These are phyloP conservation scores for Ambrosia hybrid DNA, from an alignment of 140 eudicot genomes.

Conservation along the genomic window DNA sequence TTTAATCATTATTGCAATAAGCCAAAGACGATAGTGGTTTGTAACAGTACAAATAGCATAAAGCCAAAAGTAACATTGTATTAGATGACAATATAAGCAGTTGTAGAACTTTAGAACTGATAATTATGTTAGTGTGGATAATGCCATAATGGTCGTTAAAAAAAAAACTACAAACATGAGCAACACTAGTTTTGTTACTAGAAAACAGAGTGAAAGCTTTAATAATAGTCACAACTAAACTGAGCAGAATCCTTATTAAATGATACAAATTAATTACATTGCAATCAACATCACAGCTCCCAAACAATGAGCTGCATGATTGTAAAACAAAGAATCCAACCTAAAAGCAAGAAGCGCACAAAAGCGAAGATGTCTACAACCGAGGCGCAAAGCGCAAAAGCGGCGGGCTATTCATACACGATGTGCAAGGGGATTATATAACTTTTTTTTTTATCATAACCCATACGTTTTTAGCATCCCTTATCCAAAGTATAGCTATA, in stretches of 20 bases:
- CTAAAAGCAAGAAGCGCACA: too few relatives aligned
- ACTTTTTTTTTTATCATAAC: too few relatives aligned
- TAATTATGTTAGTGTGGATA: not conserved
- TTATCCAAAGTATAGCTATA: too few relatives aligned
- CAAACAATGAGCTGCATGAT: not conserved
- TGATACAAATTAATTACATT: not conserved
- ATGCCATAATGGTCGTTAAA: too few relatives aligned
- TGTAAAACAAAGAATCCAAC: not conserved
- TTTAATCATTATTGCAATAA: not conserved
- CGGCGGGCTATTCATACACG: too few relatives aligned
- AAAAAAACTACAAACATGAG: not conserved
- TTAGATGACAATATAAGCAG: not conserved
- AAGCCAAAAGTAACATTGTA: not conserved
- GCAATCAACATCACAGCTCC: not conserved
- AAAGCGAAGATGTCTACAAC: too few relatives aligned
- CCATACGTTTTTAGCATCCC: too few relatives aligned
- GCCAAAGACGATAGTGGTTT: too few relatives aligned
- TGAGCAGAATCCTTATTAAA: not conserved
- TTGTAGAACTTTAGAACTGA: not conserved
- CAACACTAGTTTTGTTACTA: not conserved
- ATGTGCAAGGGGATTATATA: too few relatives aligned
- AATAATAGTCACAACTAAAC: not conserved
- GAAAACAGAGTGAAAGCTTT: not conserved
- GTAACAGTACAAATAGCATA: too few relatives aligned
- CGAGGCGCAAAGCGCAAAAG: too few relatives aligned